Base-by-base conservation (phyloP, 176 grass and related monocot genomes). In the Olyra latifolia region DNA sequence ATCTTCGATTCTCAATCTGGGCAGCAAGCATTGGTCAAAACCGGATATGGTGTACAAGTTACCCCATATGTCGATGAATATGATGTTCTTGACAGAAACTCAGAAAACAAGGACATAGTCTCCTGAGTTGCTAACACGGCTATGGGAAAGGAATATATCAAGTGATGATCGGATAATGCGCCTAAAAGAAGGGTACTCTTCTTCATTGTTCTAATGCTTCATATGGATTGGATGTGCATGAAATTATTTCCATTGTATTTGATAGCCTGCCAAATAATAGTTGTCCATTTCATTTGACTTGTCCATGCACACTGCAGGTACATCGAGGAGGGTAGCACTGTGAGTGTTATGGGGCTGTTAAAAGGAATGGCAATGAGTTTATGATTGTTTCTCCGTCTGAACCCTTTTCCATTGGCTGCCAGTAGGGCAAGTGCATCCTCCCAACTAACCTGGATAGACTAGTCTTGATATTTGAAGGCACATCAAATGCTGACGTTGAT, bases 141-240 rank as follows among this genome's bases (percentile, higher is more conserved):
- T 97, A 24, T 4, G 54, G 19, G 75, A 84, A 75, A 87, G 88
- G 80, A 93, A 97, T 53, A 80, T 97, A 23, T 87, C 83, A 15
- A 91, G 83, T 20, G 91, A 93, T 83, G 88, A 89, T 66, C 84
- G 88, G 29, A 75, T 76, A 53, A 99, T 99, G 96, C 88, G 88
- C 84, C 83, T 99, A 59, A 93, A 90, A 93, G 96, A 99, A 93
- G 96, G 96, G 96, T 95, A 98, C 75, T 28, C 22, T 60, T 28
- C 25, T 28, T n/a, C 28, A 24, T 69, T 72, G 6, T 43, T 54
- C 68, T 71, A 15, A 14, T 38, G 13, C 35, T 54, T 4, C 10
- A n/a, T 38, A 10, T 72, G 48, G n/a, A 54, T 11, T 38, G 47
- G 17, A 38, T 6, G 9, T 12, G 10, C 27, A 20, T 72, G 70